Conservation (phyloP, 1,139 yeast species). For the Petasospora rhodanensis region DNA sequence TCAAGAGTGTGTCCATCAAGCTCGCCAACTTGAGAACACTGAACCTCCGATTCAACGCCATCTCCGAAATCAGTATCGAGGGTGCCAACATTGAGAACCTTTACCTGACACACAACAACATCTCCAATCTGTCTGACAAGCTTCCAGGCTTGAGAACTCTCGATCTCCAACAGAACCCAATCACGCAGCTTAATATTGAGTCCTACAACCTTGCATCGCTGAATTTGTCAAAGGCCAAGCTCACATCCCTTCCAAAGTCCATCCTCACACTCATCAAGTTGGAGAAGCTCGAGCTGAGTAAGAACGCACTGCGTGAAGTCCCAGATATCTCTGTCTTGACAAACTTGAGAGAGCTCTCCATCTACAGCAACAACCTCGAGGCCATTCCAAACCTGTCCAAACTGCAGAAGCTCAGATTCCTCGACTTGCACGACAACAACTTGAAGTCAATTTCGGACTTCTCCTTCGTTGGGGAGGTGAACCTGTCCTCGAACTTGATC, state of each 20-base stretch:
- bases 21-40: conserved; percentile 62
- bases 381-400: conserved; percentile 66
- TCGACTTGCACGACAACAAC: conserved; percentile 87
- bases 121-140: conserved; percentile 63
- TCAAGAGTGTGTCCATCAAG: conserved; percentile 41
- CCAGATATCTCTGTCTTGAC: conserved; percentile 67
- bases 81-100: conserved; percentile 64
- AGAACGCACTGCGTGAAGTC: conserved; percentile 73
- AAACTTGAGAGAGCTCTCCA: conserved; percentile 60
- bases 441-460: conserved; percentile 63
- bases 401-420: conserved; percentile 53
- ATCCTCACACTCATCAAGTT: conserved; percentile 62
- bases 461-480: conserved; percentile 59
- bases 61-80: conserved; percentile 59
- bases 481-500: conserved; percentile 77
- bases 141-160: conserved; percentile 53
- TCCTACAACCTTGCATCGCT: conserved; percentile 61
- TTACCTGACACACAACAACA: conserved; percentile 72
- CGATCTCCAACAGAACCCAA: conserved; percentile 70
- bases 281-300: conserved; percentile 73
- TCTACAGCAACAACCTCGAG: conserved; percentile 72
- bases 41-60: conserved; percentile 72
- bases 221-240: conserved; percentile 76
- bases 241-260: conserved; percentile 65
- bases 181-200: conserved; percentile 57